A percentile compares a stretch with the other conserved stretches of the same genome.
phyloP scores from a whole-genome alignment of 2,329 filamentous ascomycete species.

The Cucurbitaria berberidis region DNA sequence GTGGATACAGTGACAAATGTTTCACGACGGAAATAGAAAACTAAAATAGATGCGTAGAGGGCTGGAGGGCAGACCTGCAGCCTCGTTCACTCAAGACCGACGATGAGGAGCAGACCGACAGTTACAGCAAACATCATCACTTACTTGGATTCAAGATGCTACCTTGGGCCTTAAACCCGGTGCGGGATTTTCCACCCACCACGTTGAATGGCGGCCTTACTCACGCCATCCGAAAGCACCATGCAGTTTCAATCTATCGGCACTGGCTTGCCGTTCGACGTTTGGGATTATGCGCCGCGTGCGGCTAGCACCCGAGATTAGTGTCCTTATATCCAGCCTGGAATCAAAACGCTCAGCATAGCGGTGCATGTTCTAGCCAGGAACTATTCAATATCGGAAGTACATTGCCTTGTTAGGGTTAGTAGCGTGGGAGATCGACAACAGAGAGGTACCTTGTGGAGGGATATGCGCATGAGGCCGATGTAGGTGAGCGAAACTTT shows the following conservation, averaged over 20 bases:
- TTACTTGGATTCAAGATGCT: too few relatives aligned
- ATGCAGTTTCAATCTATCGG: background rate
- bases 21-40: background rate
- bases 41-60: background rate
- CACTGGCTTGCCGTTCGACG: background rate
- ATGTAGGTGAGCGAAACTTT: background rate
- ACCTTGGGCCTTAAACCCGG: too few relatives aligned
- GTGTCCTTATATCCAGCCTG: background rate
- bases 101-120: too few relatives aligned
- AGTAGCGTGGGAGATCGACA: background rate
- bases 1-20: background rate
- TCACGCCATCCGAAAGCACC: background rate
- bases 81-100: background rate
- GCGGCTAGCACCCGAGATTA: background rate
- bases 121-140: too few relatives aligned
- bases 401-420: background rate
- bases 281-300: background rate
- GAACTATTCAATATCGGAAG: background rate
- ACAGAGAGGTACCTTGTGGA: background rate
- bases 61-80: background rate
- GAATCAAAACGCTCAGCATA: background rate
- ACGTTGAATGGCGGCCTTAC: too few relatives aligned
- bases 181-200: too few relatives aligned
- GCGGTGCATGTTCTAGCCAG: background rate
- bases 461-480: background rate